phyloP scores from a whole-genome alignment of 768 basidiomycete species.

The Lentinula detonsa region DNA sequence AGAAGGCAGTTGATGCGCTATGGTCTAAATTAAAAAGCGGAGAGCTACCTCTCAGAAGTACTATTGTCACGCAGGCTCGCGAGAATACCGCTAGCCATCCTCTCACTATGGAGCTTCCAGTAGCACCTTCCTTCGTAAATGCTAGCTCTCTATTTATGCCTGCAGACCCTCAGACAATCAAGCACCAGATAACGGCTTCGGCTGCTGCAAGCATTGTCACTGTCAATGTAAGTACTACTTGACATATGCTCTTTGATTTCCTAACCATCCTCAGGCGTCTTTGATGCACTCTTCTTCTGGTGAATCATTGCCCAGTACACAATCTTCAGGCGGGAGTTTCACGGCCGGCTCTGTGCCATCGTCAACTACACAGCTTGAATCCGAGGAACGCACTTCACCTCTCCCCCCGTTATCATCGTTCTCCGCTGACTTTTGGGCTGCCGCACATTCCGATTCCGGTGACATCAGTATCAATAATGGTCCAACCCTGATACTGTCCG shows the following conservation, averaged over 20 bases:
- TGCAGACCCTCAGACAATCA: not conserved
- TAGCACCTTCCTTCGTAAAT: not conserved
- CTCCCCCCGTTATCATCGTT: not conserved
- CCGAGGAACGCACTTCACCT: not conserved
- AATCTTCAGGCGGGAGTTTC: not conserved
- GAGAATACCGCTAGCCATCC: not conserved
- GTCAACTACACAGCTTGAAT: not conserved
- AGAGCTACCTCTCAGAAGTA: conserved; percentile 8
- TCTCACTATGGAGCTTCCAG: not conserved
- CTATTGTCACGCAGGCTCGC: conserved; percentile 4
- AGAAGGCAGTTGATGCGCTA: conserved; percentile 19
- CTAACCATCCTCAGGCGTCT: not conserved
- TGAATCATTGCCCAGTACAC: not conserved
- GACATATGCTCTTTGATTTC: not conserved
- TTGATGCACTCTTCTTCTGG: not conserved
- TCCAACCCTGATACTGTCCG: not conserved
- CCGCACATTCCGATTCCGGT: not conserved
- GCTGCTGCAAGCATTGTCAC: not conserved
- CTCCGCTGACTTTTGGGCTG: conserved; percentile 2
- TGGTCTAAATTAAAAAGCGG: conserved; percentile 7
- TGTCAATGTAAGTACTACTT: not conserved
- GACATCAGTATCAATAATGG: too few species aligned
- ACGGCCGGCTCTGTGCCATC: not conserved
- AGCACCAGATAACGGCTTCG: not conserved
- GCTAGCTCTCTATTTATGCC: not conserved